A percentile compares a stretch with the other conserved stretches of the same genome.
These are phyloP conservation scores for Globisporangium paroecandrum DNA, from an alignment of 352 stramenopile species.

Conservation along the genomic window DNA sequence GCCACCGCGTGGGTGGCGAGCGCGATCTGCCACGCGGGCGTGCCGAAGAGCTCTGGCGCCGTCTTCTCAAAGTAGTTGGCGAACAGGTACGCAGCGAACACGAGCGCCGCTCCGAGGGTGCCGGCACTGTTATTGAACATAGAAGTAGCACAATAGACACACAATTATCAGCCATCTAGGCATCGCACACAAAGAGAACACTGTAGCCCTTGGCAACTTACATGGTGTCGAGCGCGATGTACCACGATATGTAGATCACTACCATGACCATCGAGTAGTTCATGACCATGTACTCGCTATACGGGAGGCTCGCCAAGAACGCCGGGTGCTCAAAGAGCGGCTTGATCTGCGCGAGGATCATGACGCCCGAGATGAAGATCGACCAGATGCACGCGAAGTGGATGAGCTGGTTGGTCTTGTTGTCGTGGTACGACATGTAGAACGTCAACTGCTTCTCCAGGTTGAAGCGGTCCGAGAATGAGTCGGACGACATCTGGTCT, in stretches of 20 bases:
- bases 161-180: too few species aligned
- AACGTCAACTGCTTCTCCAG: conserved; percentile 60
- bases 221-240: conserved; percentile 40
- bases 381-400: conserved; percentile 65
- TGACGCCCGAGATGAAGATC: conserved; percentile 47
- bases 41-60: conserved; percentile 19
- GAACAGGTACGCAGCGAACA: conserved; percentile 32
- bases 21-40: conserved; percentile 35
- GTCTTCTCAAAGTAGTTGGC: conserved; percentile 29
- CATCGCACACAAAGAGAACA: too few species aligned
- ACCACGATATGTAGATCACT: conserved; percentile 48
- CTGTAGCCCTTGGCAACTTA: conserved; percentile 13
- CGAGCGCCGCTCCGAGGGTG: conserved; percentile 27
- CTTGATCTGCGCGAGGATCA: conserved; percentile 35
- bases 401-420: conserved; percentile 57
- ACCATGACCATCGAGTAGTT: conserved; percentile 33
- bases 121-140: conserved; percentile 18
- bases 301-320: conserved; percentile 23
- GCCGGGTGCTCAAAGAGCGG: conserved; percentile 20
- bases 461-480: conserved; percentile 40
- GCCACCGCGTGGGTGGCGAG: conserved; percentile 30
- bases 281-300: conserved; percentile 37
- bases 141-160: too few species aligned
- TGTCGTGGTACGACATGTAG: conserved; percentile 65
- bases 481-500: too few species aligned